Base-by-base conservation (phyloP, 768 basidiomycete genomes). In the Kockovaella imperatae region DNA sequence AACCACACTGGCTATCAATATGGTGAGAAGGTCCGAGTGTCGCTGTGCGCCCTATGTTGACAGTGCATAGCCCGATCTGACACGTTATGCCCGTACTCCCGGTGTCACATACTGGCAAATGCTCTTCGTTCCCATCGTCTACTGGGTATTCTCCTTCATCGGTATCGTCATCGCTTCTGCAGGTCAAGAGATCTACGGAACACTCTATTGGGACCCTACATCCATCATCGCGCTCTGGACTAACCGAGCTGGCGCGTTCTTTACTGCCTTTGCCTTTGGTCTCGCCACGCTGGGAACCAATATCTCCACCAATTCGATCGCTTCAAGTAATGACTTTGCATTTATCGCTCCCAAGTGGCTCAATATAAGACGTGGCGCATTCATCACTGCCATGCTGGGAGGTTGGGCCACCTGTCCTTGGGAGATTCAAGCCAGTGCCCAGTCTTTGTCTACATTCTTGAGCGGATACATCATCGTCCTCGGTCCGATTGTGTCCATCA, bases 401-500 rank as follows among this genome's bases (percentile, higher is more conserved):
- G 86, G 86, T 0, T 91, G 88, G 87, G 80, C 77, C 0, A 69
- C 87, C n/a, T 81, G 79, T 53, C 86, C 87, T 3, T 91, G 87
- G 88, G 80, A 87, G 70, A 87, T 91, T 45, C 74, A 90, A 26
- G 75, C 75, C 15, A 75, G 69, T 51, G 74, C 60, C 23, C 66
- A 52, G 42, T 46, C 50, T 40, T 31, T 58, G 40, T 47, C 60
- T 43, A 57, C 52, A 5, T 48, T 59, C 35, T 38, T 54, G 21
- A 48, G 45, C 20, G 86, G 85, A 2, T 90, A 88, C 61, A 83
- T 86, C 0, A 82, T 89, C 18, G 87, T 93, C 66, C 74, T 91
- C 18, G 86, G 86, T 0, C 88, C 88, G 1, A 83, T 93, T 55
- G 81, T 83, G 26, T 84, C 83, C 20, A 81, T 90, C 46, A 78